Conservation (phyloP, 2,329 filamentous ascomycete species). For the Leptographium galeiforme region DNA sequence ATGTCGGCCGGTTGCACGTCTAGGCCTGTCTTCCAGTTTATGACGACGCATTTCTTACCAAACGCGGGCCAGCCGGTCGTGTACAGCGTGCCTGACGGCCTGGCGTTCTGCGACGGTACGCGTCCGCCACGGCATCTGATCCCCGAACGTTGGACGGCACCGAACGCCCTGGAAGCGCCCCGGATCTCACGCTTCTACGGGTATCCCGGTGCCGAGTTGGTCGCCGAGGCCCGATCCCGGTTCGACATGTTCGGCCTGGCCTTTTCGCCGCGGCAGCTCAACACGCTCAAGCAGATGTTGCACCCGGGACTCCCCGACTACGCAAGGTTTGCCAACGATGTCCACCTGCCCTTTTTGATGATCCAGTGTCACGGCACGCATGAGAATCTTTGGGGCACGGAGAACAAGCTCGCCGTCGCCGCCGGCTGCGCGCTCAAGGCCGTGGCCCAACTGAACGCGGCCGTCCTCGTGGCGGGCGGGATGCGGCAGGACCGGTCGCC, state of each 20-base stretch:
- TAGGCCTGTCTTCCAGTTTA: not conserved
- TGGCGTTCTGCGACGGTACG: no score
- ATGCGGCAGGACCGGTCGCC: not conserved
- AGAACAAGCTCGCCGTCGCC: not conserved
- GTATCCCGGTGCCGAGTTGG: no score
- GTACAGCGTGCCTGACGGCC: not conserved
- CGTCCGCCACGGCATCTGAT: no score
- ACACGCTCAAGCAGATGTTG: no score
- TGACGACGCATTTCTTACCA: not conserved
- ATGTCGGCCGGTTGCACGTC: not conserved
- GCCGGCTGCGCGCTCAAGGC: not conserved
- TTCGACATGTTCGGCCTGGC: no score
- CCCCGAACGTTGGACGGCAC: slow-evolving; percentile 23
- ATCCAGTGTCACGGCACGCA: not conserved
- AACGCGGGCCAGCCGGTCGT: not conserved
- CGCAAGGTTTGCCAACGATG: no score
- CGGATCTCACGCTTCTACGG: no score
- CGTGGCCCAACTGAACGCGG: not conserved
- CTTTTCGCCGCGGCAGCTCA: no score
- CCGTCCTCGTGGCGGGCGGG: not conserved
- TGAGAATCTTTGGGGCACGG: not conserved
- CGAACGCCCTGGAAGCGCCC: slow-evolving; percentile 48
- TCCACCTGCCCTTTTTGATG: not conserved
- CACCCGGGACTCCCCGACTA: no score
- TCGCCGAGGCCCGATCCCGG: no score